A percentile compares a stretch with the other conserved stretches of the same genome.
Conservation (phyloP, 2,329 filamentous ascomycete species). For the Capronia epimyces region DNA sequence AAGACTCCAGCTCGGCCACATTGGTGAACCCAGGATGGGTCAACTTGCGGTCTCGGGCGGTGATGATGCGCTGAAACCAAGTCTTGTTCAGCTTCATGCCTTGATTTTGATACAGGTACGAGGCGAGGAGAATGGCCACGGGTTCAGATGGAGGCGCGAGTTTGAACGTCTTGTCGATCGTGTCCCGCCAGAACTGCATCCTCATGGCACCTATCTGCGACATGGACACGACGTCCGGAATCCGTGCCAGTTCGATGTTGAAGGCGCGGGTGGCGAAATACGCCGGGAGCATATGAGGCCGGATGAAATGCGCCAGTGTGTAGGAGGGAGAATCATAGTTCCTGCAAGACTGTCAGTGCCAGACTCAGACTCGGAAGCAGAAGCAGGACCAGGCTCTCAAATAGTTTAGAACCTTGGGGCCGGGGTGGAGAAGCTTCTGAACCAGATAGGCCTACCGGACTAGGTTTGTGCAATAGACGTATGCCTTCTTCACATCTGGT, state of each 20-base stretch:
- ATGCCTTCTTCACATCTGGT: conserved; percentile 50
- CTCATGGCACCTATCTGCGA: conserved; percentile 82
- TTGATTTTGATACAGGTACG: conserved; percentile 56
- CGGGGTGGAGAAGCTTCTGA: neutral
- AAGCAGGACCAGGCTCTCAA: neutral
- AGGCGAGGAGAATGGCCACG: conserved; percentile 75
- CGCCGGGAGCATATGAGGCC: conserved; percentile 65
- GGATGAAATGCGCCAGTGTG: conserved; percentile 79
- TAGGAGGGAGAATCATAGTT: conserved; percentile 86
- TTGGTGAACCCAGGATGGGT: conserved; percentile 74
- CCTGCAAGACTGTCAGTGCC: conserved; percentile 45
- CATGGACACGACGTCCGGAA: conserved; percentile 84
- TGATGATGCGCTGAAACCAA: conserved; percentile 72
- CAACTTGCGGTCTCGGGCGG: conserved; percentile 74
- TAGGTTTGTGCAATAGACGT: conserved; percentile 55
- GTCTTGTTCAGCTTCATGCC: conserved; percentile 55
- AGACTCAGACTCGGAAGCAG: too few species aligned
- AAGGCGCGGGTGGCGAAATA: conserved; percentile 88
- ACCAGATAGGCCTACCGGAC: conserved; percentile 44
- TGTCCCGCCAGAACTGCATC: conserved; percentile 91
- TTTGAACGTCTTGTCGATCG: conserved; percentile 69
- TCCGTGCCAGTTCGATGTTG: conserved; percentile 84
- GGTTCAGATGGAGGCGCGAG: conserved; percentile 82
- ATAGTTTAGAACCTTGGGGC: neutral
- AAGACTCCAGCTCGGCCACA: conserved; percentile 70